Percentiles rank a stretch among this genome's conserved stretches.
phyloP scores from a whole-genome alignment of 768 basidiomycete genomes.

The Leccinum variicolor region DNA sequence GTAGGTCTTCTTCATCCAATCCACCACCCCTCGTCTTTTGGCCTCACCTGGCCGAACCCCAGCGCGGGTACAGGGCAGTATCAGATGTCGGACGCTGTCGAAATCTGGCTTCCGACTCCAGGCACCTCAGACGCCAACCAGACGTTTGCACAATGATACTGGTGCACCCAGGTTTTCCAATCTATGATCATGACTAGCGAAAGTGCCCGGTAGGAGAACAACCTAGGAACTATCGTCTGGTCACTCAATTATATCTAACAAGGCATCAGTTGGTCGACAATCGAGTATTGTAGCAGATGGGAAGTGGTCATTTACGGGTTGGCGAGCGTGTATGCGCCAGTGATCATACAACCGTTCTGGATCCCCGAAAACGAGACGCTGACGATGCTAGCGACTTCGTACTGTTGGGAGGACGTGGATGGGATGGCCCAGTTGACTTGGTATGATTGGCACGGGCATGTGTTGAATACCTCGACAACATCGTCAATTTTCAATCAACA shows the following conservation, averaged over 20 bases:
- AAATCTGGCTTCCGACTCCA: conserved; percentile 53
- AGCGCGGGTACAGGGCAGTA: conserved; percentile 50
- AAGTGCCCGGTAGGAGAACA: conserved; percentile 59
- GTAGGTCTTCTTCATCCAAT: conserved; percentile 84
- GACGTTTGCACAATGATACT: conserved; percentile 46
- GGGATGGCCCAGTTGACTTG: conserved; percentile 51
- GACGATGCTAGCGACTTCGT: conserved; percentile 49
- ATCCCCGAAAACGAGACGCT: conserved; percentile 45
- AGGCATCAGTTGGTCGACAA: conserved; percentile 51
- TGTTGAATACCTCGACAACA: conserved; percentile 35
- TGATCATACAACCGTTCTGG: conserved; percentile 57
- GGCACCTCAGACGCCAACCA: conserved; percentile 33
- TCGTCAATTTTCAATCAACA: conserved; percentile 44
- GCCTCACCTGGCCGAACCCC: conserved; percentile 51
- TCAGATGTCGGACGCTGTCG: conserved; percentile 67
- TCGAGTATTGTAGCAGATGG: conserved; percentile 59
- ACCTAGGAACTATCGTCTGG: conserved; percentile 57
- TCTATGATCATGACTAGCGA: conserved; percentile 53
- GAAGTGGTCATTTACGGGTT: conserved; percentile 55
- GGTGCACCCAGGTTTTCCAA: conserved; percentile 62
- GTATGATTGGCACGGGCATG: conserved; percentile 52
- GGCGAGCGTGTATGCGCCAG: conserved; percentile 41
- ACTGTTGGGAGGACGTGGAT: conserved; percentile 44
- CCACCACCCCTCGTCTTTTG: conserved; percentile 49
- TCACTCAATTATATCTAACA: conserved; percentile 63